Percentiles rank a stretch among this genome's conserved stretches.
Conservation (phyloP, 202 grass and related monocot genomes). For the Setaria viridis region DNA sequence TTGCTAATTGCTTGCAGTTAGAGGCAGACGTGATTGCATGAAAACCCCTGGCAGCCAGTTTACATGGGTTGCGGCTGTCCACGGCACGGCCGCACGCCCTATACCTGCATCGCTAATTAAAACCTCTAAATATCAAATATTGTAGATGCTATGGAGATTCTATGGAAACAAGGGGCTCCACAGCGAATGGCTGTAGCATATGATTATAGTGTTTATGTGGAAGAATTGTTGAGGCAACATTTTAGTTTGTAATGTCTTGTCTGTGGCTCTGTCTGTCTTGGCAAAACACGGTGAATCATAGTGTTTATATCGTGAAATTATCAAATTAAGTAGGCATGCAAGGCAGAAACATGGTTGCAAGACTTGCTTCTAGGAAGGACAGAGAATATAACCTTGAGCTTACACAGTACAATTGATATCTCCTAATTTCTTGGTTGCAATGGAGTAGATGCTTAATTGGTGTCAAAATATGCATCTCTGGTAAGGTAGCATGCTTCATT, state of each 20-base stretch:
- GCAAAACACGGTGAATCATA: neutral
- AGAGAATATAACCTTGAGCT: neutral
- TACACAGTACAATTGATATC: slow-evolving; percentile 4
- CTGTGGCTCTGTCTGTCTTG: neutral
- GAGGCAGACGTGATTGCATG: no score
- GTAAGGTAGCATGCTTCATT: no score
- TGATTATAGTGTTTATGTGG: neutral
- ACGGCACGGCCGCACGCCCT: no score
- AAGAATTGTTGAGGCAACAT: neutral
- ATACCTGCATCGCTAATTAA: neutral
- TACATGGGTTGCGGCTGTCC: neutral
- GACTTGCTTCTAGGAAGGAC: slow-evolving; percentile 2
- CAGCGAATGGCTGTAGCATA: neutral
- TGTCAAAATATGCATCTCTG: neutral
- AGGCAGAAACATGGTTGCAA: neutral
- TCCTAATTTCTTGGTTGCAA: slow-evolving; percentile 17
- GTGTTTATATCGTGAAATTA: neutral
- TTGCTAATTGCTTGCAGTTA: neutral
- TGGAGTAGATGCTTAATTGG: neutral
- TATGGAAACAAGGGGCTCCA: neutral
- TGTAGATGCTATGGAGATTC: slow-evolving; percentile 20
- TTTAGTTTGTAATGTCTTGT: neutral
- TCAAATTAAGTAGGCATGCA: neutral
- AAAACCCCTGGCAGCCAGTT: no score
- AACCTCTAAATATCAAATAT: neutral